These are phyloP conservation scores for Exophiala aquamarina DNA, from an alignment of 2,329 filamentous ascomycete species.

Conservation along the genomic window DNA sequence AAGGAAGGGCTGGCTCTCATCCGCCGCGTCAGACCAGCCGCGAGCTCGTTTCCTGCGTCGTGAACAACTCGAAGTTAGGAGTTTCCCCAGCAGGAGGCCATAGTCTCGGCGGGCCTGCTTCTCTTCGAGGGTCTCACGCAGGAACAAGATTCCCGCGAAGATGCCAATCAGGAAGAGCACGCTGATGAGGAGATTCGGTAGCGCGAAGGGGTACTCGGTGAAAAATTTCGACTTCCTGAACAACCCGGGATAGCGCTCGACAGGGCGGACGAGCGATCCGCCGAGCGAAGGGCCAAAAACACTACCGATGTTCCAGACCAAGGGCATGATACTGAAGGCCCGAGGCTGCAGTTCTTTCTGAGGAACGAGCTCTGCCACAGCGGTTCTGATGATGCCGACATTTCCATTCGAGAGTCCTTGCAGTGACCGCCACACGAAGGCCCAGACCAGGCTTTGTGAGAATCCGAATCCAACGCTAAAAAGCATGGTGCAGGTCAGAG, in stretches of 20 bases:
- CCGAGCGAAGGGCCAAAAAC: conserved; percentile 88
- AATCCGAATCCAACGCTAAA: conserved; percentile 82
- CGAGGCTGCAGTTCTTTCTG: conserved; percentile 81
- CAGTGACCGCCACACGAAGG: conserved; percentile 73
- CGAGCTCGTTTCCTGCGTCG: conserved; percentile 22
- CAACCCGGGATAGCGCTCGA: conserved; percentile 67
- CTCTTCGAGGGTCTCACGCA: conserved; percentile 79
- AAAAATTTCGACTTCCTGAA: conserved; percentile 70
- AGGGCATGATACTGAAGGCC: conserved; percentile 90
- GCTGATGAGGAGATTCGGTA: conserved; percentile 80
- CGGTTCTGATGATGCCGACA: conserved; percentile 86
- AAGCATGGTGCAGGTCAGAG: conserved; percentile 75
- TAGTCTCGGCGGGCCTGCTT: conserved; percentile 70
- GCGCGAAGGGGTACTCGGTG: conserved; percentile 72
- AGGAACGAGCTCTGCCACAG: conserved; percentile 90
- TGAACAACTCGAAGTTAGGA: conserved; percentile 51
- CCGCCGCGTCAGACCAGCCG: conserved; percentile 30
- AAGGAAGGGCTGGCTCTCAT: conserved; percentile 22
- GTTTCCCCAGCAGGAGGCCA: conserved; percentile 71
- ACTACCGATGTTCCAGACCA: conserved; percentile 83
- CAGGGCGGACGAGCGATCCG: conserved; percentile 80
- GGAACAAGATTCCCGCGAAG: conserved; percentile 71
- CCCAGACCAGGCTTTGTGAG: conserved; percentile 75
- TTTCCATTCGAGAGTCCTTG: conserved; percentile 86
- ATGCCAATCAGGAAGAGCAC: conserved; percentile 77